Percentiles rank a stretch among this genome's conserved stretches.
These are phyloP conservation scores for Heteromeles arbutifolia DNA, from an alignment of 306 rosid species.

Conservation along the genomic window DNA sequence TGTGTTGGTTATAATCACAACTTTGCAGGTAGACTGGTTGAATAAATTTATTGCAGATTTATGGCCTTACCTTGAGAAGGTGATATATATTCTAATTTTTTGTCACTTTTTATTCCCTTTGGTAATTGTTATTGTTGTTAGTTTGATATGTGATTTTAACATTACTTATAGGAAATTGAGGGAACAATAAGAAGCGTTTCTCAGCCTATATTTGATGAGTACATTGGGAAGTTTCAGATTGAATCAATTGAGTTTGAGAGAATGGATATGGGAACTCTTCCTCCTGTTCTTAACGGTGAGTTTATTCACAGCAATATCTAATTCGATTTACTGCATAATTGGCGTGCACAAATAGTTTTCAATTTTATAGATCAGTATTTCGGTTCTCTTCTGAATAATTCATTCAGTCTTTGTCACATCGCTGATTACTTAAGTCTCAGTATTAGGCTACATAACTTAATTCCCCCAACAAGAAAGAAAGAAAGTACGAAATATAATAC, in stretches of 20 bases:
- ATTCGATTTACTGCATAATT: not conserved
- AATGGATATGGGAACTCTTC: conserved; percentile 61
- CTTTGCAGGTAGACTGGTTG: conserved; percentile 69
- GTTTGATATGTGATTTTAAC: not conserved
- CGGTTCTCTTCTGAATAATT: not conserved
- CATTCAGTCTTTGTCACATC: too few relatives aligned
- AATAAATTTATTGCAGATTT: conserved; percentile 47
- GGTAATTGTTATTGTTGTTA: not conserved
- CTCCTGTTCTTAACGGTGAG: conserved; percentile 58
- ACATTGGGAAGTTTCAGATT: conserved; percentile 62
- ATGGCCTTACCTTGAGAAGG: conserved; percentile 82
- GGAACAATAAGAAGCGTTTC: conserved; percentile 32
- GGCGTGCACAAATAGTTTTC: not conserved
- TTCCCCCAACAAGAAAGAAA: not conserved
- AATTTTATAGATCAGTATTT: not conserved
- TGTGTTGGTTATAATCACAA: conserved; percentile 14
- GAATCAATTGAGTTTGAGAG: conserved; percentile 48
- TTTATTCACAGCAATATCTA: not conserved
- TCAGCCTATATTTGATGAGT: conserved; percentile 59
- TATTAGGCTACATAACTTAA: not conserved
- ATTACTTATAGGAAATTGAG: conserved; percentile 38
- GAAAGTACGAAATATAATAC: not conserved
- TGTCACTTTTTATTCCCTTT: not conserved
- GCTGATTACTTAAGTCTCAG: too few relatives aligned
- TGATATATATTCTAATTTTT: conserved; percentile 8